Conservation (phyloP, 352 stramenopile genomes). For the Pythium coloratum region DNA sequence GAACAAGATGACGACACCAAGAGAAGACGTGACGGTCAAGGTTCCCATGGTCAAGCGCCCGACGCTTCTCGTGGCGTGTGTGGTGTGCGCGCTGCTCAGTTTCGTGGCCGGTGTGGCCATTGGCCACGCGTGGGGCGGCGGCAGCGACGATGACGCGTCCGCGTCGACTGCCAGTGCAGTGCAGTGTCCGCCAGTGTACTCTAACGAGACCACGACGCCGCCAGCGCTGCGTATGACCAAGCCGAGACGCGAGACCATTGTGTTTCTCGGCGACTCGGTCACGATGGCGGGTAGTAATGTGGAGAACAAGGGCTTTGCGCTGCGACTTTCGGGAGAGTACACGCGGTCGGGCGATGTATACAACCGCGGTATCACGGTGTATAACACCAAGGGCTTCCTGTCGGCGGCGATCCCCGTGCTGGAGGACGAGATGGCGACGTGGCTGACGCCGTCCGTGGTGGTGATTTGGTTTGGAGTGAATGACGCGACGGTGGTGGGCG, state of each 20-base stretch:
- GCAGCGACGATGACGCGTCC: not conserved
- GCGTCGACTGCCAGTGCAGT: not conserved
- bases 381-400: conserved; percentile 28
- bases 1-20: not conserved
- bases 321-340: conserved; percentile 43
- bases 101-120: not conserved
- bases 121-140: not conserved
- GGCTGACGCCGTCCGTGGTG: conserved; percentile 36
- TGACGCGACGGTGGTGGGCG: conserved; percentile 44
- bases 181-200: not conserved
- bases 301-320: conserved; percentile 31
- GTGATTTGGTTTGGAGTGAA: conserved; percentile 65
- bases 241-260: conserved; percentile 11
- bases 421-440: conserved; percentile 33
- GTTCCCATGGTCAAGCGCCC: not conserved
- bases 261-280: conserved; percentile 54
- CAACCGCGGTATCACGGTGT: conserved; percentile 2
- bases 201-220: too few species aligned
- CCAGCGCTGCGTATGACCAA: not conserved
- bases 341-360: conserved; percentile 35
- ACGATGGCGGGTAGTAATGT: conserved; percentile 42
- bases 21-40: not conserved
- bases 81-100: not conserved
- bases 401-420: conserved; percentile 43
- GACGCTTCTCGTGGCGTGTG: not conserved